Base-by-base conservation (phyloP, 345 rosid species). In the Euclidium syriacum region DNA sequence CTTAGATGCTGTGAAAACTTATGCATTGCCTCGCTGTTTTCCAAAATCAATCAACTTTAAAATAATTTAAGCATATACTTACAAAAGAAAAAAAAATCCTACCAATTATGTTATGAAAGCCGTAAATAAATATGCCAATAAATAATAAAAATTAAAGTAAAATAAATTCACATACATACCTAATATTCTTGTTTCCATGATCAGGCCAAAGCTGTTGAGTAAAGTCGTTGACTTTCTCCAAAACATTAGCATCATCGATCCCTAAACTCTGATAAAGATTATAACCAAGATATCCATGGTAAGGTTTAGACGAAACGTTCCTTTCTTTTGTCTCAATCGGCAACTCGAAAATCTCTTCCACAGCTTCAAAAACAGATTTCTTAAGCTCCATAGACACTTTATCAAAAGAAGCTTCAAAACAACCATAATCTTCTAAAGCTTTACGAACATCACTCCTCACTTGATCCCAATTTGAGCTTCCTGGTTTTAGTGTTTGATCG, bases 1-100 rank as follows among this genome's bases (percentile, higher is more conserved):
- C 63, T 39, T 17, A 66, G 53, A 20, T 50, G 16, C 38, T 53
- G 53, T 1, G 79, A 26, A 44, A 47, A 79, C 9, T 12, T 7
- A 0, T 62, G 55, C 5, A 72, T 22, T 16, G 59, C 43, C 53
- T 79, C 52, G 20, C 86, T 80, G n/a, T n/a, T n/a, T n/a, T n/a
- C n/a, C n/a, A n/a, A n/a, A n/a, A n/a, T n/a, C n/a, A n/a, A n/a
- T n/a, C n/a, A n/a, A n/a, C n/a, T n/a, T n/a, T n/a, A n/a, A n/a
- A n/a, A n/a, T n/a, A n/a, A n/a, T n/a, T n/a, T n/a, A n/a, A n/a
- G n/a, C n/a, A n/a, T n/a, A n/a, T n/a, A n/a, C n/a, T n/a, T n/a
- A n/a, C n/a, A n/a, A n/a, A n/a, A n/a, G n/a, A n/a, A n/a, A n/a
- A n/a, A n/a, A n/a, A n/a, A n/a, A n/a, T n/a, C n/a, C n/a, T n/a